Conservation (phyloP, 75 land plant species). For the Selaginella moellendorffii region DNA sequence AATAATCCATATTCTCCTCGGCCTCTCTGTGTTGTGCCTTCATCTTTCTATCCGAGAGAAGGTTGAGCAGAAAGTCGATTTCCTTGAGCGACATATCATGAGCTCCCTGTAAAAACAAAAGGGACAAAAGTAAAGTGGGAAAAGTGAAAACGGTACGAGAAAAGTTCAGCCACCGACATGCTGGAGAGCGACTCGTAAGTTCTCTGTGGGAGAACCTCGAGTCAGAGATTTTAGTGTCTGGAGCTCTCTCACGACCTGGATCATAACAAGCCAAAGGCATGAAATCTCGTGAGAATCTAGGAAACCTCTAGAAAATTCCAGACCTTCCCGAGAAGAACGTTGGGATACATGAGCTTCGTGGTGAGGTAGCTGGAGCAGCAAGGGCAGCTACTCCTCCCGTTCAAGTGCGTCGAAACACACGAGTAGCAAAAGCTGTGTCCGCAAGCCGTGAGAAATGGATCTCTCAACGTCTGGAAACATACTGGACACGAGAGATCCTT, state of each 20-base stretch:
- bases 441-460: slow-evolving; percentile 82
- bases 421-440: slow-evolving; percentile 96
- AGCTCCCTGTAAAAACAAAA: slow-evolving; percentile 60
- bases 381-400: slow-evolving; percentile 85
- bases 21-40: slow-evolving; percentile 98
- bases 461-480: slow-evolving; percentile 86
- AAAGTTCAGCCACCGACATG: slow-evolving; percentile 61
- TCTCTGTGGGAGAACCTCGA: slow-evolving; percentile 72
- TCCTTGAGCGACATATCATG: slow-evolving; percentile 88
- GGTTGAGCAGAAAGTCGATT: slow-evolving; percentile 50
- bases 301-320: no score
- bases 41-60: slow-evolving; percentile 74
- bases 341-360: slow-evolving; percentile 59
- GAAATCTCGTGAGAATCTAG: no score
- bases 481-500: slow-evolving; percentile 89
- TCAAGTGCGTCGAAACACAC: slow-evolving; percentile 85
- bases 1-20: slow-evolving; percentile 82
- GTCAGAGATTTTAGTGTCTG: slow-evolving; percentile 63
- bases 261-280: no score
- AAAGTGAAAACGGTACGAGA: no score
- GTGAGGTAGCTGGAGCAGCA: slow-evolving; percentile 65
- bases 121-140: no score
- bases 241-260: slow-evolving; percentile 75
- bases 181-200: slow-evolving; percentile 61
- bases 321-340: slow-evolving; percentile 57